Evolutionary conservation across 306 rosid species (phyloP), one percentile per base, ranked within the genome.

Genomic region (Astragalus glycyphyllos): DNA sequence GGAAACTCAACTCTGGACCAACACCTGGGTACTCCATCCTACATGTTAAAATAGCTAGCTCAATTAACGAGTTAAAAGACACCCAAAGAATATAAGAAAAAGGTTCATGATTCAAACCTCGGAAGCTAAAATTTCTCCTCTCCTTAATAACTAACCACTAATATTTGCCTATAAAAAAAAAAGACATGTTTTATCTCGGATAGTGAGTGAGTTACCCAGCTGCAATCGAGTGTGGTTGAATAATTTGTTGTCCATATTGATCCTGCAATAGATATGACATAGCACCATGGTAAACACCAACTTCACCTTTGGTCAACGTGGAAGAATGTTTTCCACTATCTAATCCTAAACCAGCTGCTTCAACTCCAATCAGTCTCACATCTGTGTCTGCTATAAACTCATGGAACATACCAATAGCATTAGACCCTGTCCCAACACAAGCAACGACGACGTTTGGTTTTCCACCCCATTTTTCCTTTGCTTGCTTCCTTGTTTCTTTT

Each of bases 21-120:
- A 91, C 96, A 14, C 88, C 96, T 7, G 97, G 97, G 40, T 69
- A 86, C 46, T 85, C 86, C 77, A 91, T 72, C 71, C 97, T 90
- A 81, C 7, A 26, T 26, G 4, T 1, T 4, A 26, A 26, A 20
- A 20, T 20, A 10, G 26, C 6, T 16, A 4, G 11, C 32, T 2
- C 78, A n/a, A n/a, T n/a, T n/a, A n/a, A n/a, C n/a, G n/a, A n/a
- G n/a, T n/a, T n/a, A n/a, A n/a, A n/a, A n/a, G n/a, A n/a, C n/a
- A n/a, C n/a, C n/a, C n/a, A n/a, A n/a, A n/a, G n/a, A n/a, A n/a
- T n/a, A n/a, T n/a, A n/a, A n/a, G n/a, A n/a, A n/a, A n/a, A n/a
- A n/a, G n/a, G n/a, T n/a, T n/a, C n/a, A n/a, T n/a, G n/a, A n/a
- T n/a, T n/a, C n/a, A n/a, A n/a, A n/a, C n/a, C n/a, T n/a, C n/a